Evolutionary conservation across 2,329 filamentous ascomycete species (phyloP), one percentile per base, ranked within the genome.

Genomic region (Aspergillus unguis): DNA sequence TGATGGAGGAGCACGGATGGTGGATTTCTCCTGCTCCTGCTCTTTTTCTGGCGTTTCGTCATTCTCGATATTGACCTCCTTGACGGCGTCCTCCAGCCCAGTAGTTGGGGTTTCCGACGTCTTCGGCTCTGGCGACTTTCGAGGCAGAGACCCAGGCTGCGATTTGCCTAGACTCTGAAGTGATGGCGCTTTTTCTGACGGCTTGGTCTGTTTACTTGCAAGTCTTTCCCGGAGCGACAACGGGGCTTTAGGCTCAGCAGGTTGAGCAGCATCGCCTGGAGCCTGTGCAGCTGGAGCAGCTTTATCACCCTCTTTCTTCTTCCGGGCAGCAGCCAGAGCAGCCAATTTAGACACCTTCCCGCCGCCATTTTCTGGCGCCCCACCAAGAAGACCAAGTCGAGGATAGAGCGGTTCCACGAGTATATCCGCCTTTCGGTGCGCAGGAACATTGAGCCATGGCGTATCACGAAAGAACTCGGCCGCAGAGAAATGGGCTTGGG

Each of bases 281-380:
- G 54, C 47, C 3, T 53, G 10, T 7, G 50, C 28, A 5, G 55
- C 29, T 27, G 61, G 38, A 4, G 59, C 60, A 44, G 69, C 75
- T 61, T 82, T 85, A 36, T 86, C 85, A 29, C 85, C 85, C 10
- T 85, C 85, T 70, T 91, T 95, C 72, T 89, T 92, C 68, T 91
- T 92, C 28, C 91, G 82, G 49, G 89, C 87, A 32, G 90, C 90
- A 47, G 92, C 92, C 38, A 99, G 77, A 44, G 90, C 90, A 62
- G 95, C 92, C 42, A 99, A 77, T 65, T 99, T 99, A 4, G 92
- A 95, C 71, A 88, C 80, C 65, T 92, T 94, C 3, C 83, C 80
- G n/a, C 75, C 47, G 8, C 31, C 65, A 9, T 74, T 74, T 44
- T 83, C 80, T 2, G 84, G 65, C 6, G 84, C 82, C 32, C 94